These are phyloP conservation scores for Paracorniculantispora psalliotae DNA, from an alignment of 2,329 filamentous ascomycete species.

Conservation along the genomic window DNA sequence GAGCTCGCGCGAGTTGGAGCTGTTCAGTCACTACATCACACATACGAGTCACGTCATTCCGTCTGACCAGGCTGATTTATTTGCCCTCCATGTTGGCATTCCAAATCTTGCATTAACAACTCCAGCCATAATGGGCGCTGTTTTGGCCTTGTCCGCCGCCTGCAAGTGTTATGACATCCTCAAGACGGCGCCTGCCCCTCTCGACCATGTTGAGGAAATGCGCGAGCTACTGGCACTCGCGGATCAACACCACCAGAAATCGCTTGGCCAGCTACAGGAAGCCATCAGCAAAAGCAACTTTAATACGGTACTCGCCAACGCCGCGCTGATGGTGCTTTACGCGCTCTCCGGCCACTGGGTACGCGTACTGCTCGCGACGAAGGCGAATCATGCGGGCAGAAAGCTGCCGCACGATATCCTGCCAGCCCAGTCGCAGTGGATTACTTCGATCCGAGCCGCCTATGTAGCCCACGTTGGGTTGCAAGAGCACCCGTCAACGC, in stretches of 20 bases:
- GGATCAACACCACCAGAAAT: constrained; percentile 32
- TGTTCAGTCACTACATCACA: constrained; percentile 36
- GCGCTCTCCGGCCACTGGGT: constrained; percentile 32
- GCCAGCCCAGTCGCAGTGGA: constrained; percentile 32
- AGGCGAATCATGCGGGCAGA: constrained; percentile 17
- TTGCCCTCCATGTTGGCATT: constrained; percentile 36
- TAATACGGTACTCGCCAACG: constrained; percentile 32
- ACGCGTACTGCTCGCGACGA: constrained; percentile 28
- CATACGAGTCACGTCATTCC: constrained; percentile 35
- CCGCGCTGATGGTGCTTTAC: constrained; percentile 38
- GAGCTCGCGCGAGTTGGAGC: constrained; percentile 26
- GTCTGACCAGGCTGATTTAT: constrained; percentile 32
- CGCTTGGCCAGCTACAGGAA: constrained; percentile 32
- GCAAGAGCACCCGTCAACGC: constrained; percentile 15
- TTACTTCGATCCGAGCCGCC: constrained; percentile 33
- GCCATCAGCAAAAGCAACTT: constrained; percentile 28
- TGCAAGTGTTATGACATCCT: constrained; percentile 33
- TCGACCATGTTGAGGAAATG: constrained; percentile 8
- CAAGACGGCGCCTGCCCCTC: neutral
- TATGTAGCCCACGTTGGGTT: constrained; percentile 29
- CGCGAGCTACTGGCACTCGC: constrained; percentile 23
- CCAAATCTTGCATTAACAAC: constrained; percentile 37
- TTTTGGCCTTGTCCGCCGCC: constrained; percentile 36
- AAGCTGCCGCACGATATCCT: constrained; percentile 21
- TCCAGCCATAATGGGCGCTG: constrained; percentile 35